These are phyloP conservation scores for Penicillium bovifimosum DNA, from an alignment of 495 filamentous ascomycete genomes.

Conservation along the genomic window DNA sequence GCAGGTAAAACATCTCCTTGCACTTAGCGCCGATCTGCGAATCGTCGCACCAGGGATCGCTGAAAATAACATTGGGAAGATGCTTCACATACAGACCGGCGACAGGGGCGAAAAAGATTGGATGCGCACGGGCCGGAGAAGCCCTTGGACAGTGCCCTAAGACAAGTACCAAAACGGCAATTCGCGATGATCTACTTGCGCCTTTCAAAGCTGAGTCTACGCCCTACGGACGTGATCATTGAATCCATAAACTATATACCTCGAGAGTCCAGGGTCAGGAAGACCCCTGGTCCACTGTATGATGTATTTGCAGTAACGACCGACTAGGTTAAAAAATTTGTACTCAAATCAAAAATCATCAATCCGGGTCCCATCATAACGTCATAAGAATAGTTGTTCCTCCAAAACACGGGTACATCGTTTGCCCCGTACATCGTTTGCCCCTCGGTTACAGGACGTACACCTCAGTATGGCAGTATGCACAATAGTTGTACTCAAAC, in stretches of 20 bases:
- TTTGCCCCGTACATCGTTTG: slow-evolving; percentile 19
- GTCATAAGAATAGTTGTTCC: slow-evolving; percentile 33
- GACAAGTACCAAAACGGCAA: slow-evolving; percentile 6
- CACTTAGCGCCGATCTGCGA: slow-evolving; percentile 14
- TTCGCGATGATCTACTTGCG: not conserved
- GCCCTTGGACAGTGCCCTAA: slow-evolving; percentile 27
- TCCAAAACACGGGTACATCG: slow-evolving; percentile 18
- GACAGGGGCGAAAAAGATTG: slow-evolving; percentile 22
- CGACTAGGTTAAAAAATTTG: slow-evolving; percentile 17
- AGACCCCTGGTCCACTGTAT: too few species aligned
- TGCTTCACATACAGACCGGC: slow-evolving; percentile 2
- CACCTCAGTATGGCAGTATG: not conserved
- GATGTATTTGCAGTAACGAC: slow-evolving; percentile 16
- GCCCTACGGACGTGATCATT: not conserved
- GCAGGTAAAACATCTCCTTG: slow-evolving; percentile 5
- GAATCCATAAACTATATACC: not conserved
- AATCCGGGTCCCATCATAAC: slow-evolving; percentile 29
- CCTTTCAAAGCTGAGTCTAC: not conserved
- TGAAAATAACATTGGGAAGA: slow-evolving; percentile 26
- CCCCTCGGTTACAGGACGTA: slow-evolving; percentile 1
- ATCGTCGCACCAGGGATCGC: slow-evolving; percentile 16
- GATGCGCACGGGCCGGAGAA: slow-evolving; percentile 28
- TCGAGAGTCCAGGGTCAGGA: not conserved
- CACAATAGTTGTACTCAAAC: not conserved
- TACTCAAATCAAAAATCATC: slow-evolving; percentile 14